Conservation (phyloP, 1,284 basidiomycete species). For the Pascua guehoae region DNA sequence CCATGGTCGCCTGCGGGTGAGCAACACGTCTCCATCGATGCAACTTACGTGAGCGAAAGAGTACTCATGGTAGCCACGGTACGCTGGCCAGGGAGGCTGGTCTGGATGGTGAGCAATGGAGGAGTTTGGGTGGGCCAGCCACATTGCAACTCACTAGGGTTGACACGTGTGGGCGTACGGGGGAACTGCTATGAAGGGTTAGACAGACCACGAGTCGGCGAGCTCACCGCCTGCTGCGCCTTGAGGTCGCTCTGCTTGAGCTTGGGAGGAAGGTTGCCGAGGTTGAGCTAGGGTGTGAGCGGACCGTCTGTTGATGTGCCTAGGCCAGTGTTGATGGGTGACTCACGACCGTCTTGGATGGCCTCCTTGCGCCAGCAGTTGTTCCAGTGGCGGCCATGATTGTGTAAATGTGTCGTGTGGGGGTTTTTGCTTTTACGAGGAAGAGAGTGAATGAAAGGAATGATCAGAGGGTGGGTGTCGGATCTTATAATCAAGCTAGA, state of each 20-base stretch:
- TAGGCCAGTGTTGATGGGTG: too few species aligned
- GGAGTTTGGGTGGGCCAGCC: not conserved
- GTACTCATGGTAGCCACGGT: constrained; percentile 92
- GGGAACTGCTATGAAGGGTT: constrained; percentile 25
- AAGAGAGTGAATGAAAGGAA: not conserved
- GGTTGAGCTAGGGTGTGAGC: constrained; percentile 39
- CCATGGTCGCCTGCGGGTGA: constrained; percentile 69
- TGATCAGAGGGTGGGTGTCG: too few species aligned
- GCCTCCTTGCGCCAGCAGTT: too few species aligned
- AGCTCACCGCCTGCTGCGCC: constrained; percentile 33
- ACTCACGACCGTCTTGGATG: constrained; percentile 1
- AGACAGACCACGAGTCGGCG: not conserved
- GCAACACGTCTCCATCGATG: constrained; percentile 6
- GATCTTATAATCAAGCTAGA: too few species aligned
- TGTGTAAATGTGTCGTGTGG: not conserved
- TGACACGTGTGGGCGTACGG: constrained; percentile 53
- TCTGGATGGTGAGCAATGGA: constrained; percentile 45
- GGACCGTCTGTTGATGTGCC: too few species aligned
- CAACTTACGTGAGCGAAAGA: constrained; percentile 72
- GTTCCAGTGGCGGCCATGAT: constrained; percentile 1
- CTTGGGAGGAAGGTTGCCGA: constrained; percentile 48
- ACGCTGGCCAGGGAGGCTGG: constrained; percentile 95
- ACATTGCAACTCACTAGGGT: constrained; percentile 39
- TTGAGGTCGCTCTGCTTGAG: constrained; percentile 43
- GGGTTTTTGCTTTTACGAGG: not conserved